Conservation (phyloP, 176 grass and related monocot genomes). For the Phoenix dactylifera region DNA sequence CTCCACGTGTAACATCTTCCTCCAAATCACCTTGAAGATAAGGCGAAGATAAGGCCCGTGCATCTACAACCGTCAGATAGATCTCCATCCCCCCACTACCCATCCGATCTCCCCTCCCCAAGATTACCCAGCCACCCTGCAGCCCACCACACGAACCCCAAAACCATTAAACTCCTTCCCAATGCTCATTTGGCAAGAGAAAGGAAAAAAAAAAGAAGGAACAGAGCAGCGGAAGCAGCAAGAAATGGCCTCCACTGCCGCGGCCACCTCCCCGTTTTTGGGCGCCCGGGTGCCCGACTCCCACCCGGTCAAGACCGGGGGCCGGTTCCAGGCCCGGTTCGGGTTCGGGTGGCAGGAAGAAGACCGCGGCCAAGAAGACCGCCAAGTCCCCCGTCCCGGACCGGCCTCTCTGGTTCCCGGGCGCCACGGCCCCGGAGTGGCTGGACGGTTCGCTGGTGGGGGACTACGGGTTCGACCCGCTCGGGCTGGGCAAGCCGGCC, state of each 20-base stretch:
- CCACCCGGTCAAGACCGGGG: conserved; percentile 22
- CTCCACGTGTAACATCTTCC: neutral
- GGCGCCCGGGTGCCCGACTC: conserved; percentile 56
- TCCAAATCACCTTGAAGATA: conserved; percentile 22
- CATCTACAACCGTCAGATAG: conserved; percentile 51
- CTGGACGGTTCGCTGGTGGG: conserved; percentile 79
- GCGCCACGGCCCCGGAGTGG: conserved; percentile 62
- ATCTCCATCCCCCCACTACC: conserved; percentile 25
- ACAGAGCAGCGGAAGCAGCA: neutral
- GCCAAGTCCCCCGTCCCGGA: conserved; percentile 21
- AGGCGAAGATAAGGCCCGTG: conserved; percentile 63
- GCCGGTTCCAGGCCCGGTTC: conserved; percentile 63
- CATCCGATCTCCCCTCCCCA: conserved; percentile 38
- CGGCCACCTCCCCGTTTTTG: conserved; percentile 70
- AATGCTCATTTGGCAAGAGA: neutral
- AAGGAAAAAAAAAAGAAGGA: neutral
- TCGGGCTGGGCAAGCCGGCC: conserved; percentile 76
- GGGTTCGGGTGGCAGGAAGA: conserved; percentile 47
- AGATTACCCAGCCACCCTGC: conserved; percentile 37
- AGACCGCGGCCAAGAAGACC: conserved; percentile 38
- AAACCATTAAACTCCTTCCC: neutral
- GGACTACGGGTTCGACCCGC: conserved; percentile 95
- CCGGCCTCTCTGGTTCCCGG: conserved; percentile 89
- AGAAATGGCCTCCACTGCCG: conserved; percentile 64
- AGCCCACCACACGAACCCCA: conserved; percentile 27